phyloP scores from a whole-genome alignment of 192 early-diverging fungal species.

The Glomus cerebriforme region DNA sequence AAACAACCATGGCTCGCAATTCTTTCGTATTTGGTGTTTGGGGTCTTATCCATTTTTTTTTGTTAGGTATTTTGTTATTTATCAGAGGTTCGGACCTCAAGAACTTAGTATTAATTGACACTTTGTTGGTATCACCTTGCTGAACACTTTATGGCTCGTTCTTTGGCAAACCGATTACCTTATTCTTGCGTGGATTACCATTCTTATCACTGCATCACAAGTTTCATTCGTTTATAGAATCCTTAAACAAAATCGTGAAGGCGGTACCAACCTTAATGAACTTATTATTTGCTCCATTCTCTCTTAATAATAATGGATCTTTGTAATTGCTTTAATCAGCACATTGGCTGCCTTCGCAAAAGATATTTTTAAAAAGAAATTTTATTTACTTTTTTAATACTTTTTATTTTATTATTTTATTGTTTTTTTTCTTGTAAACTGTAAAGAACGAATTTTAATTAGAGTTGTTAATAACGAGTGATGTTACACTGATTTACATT shows the following conservation, averaged over 20 bases:
- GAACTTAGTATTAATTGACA: constrained; percentile 63
- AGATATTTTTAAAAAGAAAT: no score
- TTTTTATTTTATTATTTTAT: no score
- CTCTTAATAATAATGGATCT: constrained; percentile 66
- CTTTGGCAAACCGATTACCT: constrained; percentile 52
- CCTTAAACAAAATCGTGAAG: constrained; percentile 42
- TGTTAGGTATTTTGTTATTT: constrained; percentile 64
- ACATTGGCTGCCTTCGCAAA: constrained; percentile 62
- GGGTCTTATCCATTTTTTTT: constrained; percentile 62
- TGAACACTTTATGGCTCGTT: constrained; percentile 61
- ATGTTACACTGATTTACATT: no score
- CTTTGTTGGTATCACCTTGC: constrained; percentile 61
- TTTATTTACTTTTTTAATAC: no score
- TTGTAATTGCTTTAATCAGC: constrained; percentile 60
- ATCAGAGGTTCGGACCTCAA: constrained; percentile 58
- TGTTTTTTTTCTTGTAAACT: no score
- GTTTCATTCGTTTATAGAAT: constrained; percentile 62
- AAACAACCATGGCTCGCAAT: constrained; percentile 34
- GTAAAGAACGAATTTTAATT: no score
- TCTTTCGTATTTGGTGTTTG: constrained; percentile 62
- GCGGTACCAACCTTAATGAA: constrained; percentile 41
- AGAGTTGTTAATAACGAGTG: no score
- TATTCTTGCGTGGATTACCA: constrained; percentile 52
- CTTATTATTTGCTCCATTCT: constrained; percentile 64
- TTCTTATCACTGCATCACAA: constrained; percentile 59